These are phyloP conservation scores for Gossypium ekmanianum DNA, from an alignment of 345 rosid genomes.

Conservation along the genomic window DNA sequence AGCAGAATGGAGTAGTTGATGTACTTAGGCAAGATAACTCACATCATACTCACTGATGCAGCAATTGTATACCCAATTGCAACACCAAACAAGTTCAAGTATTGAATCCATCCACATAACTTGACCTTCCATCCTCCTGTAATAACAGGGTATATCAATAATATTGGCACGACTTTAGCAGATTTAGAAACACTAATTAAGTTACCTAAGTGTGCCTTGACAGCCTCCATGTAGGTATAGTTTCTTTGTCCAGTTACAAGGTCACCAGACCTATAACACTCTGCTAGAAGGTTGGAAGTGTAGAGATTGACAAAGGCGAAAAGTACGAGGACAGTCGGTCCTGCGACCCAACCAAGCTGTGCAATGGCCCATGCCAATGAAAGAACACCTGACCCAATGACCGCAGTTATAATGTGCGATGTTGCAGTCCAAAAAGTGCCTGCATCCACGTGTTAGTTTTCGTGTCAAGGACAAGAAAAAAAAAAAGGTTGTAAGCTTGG, in stretches of 20 bases:
- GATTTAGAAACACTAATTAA: neutral
- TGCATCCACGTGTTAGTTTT: conserved; percentile 8
- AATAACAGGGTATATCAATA: neutral
- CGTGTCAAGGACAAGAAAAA: neutral
- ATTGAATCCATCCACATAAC: conserved; percentile 26
- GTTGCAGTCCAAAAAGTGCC: conserved; percentile 39
- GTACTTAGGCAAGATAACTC: conserved; percentile 4
- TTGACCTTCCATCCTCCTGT: conserved; percentile 20
- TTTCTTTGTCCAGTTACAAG: conserved; percentile 34
- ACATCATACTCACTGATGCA: conserved; percentile 34
- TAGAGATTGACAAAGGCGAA: conserved; percentile 31
- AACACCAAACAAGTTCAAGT: conserved; percentile 24
- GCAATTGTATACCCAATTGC: conserved; percentile 40
- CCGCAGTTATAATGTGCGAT: conserved; percentile 43
- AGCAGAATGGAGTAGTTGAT: neutral
- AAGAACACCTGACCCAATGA: conserved; percentile 43
- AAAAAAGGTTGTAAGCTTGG: neutral
- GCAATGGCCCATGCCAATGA: conserved; percentile 44
- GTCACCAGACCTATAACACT: conserved; percentile 36
- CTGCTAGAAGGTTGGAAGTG: conserved; percentile 25
- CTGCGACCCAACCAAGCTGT: conserved; percentile 45
- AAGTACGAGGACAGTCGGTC: conserved; percentile 27
- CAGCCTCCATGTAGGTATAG: conserved; percentile 34
- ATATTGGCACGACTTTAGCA: neutral
- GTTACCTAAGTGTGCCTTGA: conserved; percentile 28